These are phyloP conservation scores for Cladosporium sp. DNA, from an alignment of 2,329 filamentous ascomycete genomes.

Conservation along the genomic window DNA sequence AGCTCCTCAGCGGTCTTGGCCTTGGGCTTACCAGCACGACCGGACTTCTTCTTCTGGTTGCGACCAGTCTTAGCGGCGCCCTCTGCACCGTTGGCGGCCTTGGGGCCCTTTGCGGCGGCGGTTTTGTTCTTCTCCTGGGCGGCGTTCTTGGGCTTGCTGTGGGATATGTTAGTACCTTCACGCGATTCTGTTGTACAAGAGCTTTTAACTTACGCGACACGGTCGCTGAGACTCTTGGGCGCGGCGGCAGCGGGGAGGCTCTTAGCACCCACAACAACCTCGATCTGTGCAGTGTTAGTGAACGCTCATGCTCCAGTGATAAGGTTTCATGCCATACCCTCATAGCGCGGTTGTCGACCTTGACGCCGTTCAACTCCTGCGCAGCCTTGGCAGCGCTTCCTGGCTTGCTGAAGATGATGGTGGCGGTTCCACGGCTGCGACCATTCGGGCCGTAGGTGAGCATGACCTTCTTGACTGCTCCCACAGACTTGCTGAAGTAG, in stretches of 20 bases:
- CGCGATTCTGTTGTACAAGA: too few relatives aligned
- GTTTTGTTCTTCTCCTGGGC: slow-evolving; percentile 56
- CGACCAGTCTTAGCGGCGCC: slow-evolving; percentile 45
- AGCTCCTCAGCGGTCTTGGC: slow-evolving; percentile 91
- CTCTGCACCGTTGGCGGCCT: slow-evolving; percentile 46
- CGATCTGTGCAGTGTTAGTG: slow-evolving; percentile 57
- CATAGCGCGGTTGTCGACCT: slow-evolving; percentile 85
- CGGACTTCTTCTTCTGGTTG: slow-evolving; percentile 52
- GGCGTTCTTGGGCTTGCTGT: slow-evolving; percentile 31
- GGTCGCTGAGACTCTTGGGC: slow-evolving; percentile 75
- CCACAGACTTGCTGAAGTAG: slow-evolving; percentile 86
- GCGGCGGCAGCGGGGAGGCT: slow-evolving; percentile 62
- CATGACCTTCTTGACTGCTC: slow-evolving; percentile 84
- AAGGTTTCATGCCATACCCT: slow-evolving; percentile 57
- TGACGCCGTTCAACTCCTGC: slow-evolving; percentile 76
- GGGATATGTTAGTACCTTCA: slow-evolving; percentile 15
- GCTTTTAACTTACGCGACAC: slow-evolving; percentile 62
- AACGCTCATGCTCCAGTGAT: neutral
- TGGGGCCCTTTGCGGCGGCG: slow-evolving; percentile 60
- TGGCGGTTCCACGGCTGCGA: slow-evolving; percentile 85
- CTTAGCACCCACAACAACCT: slow-evolving; percentile 79
- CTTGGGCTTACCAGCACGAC: slow-evolving; percentile 63
- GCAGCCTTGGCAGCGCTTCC: slow-evolving; percentile 83
- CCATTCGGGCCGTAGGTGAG: slow-evolving; percentile 91
- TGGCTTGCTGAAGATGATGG: slow-evolving; percentile 75